phyloP scores from a whole-genome alignment of 257 asterid species.

The Solanum piurae region DNA sequence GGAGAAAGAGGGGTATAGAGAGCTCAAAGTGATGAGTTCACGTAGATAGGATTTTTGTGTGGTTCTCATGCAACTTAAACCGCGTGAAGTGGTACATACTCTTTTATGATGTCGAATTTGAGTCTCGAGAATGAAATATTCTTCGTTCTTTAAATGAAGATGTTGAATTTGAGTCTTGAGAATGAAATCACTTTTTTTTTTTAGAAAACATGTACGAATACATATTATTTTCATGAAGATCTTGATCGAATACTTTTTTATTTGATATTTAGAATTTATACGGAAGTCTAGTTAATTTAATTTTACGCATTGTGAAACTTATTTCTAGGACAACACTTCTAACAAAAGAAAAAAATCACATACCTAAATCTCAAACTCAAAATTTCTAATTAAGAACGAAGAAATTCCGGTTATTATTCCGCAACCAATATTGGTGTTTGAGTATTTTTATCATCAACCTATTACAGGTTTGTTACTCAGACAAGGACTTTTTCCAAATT shows the following conservation, averaged over 20 bases:
- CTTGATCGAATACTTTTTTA: not conserved
- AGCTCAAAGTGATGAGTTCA: not conserved
- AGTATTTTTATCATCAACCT: not conserved
- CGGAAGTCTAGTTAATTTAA: fast-evolving
- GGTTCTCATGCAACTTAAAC: not conserved
- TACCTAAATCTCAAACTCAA: fast-evolving
- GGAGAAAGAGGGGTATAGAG: not conserved
- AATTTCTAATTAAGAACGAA: fast-evolving
- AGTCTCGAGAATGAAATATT: not conserved
- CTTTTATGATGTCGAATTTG: not conserved
- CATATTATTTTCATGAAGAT: no score
- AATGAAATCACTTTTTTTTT: no score
- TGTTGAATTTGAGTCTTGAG: not conserved
- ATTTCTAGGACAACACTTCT: not conserved
- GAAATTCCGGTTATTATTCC: fast-evolving
- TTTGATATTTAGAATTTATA: fast-evolving
- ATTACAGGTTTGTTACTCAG: not conserved
- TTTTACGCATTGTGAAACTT: not conserved
- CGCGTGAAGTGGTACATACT: fast-evolving
- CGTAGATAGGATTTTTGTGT: not conserved
- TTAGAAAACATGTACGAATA: no score
- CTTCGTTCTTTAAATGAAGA: not conserved
- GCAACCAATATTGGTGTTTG: not conserved
- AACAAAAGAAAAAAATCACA: not conserved
- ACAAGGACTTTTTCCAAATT: not conserved